Evolutionary conservation across 352 stramenopile genomes (phyloP).

Genomic region (Globisporangium alternatum): DNA sequence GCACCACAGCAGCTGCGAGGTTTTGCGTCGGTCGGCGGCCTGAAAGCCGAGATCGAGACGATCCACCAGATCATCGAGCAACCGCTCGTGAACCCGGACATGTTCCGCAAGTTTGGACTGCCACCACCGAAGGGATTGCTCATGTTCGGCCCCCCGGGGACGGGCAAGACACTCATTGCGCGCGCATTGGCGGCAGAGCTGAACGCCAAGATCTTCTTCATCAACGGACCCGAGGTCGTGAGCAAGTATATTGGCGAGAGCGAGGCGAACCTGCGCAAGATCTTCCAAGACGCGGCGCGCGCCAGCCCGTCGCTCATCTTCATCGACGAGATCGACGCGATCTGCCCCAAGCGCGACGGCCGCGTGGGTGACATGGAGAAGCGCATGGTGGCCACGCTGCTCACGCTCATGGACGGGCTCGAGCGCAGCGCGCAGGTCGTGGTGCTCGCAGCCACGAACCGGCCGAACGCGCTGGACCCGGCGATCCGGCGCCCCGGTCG

Average conservation of each 20-base stretch:
- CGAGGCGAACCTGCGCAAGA: conserved; percentile 72
- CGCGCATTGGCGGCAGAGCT: conserved; percentile 91
- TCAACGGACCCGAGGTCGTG: conserved; percentile 96
- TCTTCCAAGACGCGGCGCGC: conserved; percentile 52
- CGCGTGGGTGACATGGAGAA: conserved; percentile 79
- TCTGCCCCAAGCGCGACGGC: conserved; percentile 84
- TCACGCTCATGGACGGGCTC: conserved; percentile 90
- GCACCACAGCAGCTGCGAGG: conserved; percentile 31
- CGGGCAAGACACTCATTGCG: conserved; percentile 96
- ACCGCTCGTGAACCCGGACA: conserved; percentile 90
- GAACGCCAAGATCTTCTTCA: conserved; percentile 91
- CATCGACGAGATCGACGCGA: conserved; percentile 91
- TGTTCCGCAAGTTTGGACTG: conserved; percentile 93
- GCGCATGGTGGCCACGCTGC: conserved; percentile 84
- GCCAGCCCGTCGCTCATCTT: conserved; percentile 69
- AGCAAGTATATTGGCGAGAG: conserved; percentile 94
- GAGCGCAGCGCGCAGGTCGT: conserved; percentile 59
- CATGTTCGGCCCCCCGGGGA: conserved; percentile 94
- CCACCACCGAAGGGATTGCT: conserved; percentile 94
- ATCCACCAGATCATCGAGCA: conserved; percentile 97
- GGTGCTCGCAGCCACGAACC: conserved; percentile 78
- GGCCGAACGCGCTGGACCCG: conserved; percentile 90
- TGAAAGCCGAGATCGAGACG: conserved; percentile 91
- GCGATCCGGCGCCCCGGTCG: conserved; percentile 92
- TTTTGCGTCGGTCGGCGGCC: conserved; percentile 82